Evolutionary conservation across 2,329 filamentous ascomycete genomes (phyloP).

Genomic region (Talaromyces verruculosus): DNA sequence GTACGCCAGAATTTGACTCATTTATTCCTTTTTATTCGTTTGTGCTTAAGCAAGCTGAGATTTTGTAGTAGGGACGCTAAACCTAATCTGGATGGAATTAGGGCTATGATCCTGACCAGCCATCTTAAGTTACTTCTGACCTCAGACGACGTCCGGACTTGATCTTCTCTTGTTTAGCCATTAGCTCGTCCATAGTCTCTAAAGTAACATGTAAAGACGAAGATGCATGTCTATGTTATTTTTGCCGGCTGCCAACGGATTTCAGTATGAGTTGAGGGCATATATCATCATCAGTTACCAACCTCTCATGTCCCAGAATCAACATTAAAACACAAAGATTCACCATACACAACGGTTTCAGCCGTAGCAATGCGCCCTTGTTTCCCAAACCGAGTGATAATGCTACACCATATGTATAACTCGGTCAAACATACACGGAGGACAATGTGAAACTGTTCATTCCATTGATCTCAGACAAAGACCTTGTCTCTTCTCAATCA

Average conservation of each 20-base stretch:
- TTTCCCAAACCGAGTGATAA: not conserved
- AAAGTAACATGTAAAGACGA: not conserved
- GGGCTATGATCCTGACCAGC: not conserved
- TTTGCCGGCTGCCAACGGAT: not conserved
- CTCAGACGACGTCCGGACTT: not conserved
- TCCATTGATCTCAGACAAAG: not conserved
- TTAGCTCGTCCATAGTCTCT: not conserved
- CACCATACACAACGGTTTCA: not conserved
- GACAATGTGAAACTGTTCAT: not conserved
- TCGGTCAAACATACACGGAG: not conserved
- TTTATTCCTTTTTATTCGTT: not conserved
- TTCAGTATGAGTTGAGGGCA: not conserved
- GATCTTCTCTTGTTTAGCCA: not conserved
- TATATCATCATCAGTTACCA: not conserved
- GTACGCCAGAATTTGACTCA: conserved; percentile 13
- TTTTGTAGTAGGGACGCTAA: conserved; percentile 23
- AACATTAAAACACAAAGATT: not conserved
- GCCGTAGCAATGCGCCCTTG: not conserved
- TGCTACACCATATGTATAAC: not conserved
- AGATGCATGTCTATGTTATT: not conserved
- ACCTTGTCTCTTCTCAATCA: not conserved
- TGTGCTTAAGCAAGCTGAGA: not conserved
- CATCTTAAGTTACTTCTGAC: not conserved
- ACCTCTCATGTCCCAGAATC: not conserved
- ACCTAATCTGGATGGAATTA: not conserved